Evolutionary conservation across 2,329 filamentous ascomycete species (phyloP), one percentile per base, ranked within the genome.

Genomic region (Fusarium domesticum): DNA sequence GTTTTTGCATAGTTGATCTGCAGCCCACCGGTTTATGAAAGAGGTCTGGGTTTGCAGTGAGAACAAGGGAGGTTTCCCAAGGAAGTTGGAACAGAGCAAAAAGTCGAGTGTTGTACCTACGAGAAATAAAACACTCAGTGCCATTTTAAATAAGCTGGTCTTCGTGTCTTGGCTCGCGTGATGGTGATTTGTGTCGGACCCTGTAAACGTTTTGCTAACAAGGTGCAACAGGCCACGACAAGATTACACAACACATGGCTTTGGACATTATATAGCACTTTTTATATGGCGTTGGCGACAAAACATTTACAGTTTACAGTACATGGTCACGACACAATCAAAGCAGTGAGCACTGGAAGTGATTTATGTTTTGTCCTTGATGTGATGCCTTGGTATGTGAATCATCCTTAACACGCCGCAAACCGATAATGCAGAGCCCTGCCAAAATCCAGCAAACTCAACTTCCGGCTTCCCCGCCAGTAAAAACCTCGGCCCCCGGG

Each of bases 331-430:
- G 23, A 34, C 32, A 39, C 43, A 31, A 37, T 30, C 35, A 43
- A 37, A 43, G 43, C 34, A 48, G 45, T 40, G 40, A 40, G 35
- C 44, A 49, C 53, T 63, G 58, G 57, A 58, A 62, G 58, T 61
- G 54, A 62, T 61, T 63, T 62, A 57, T 62, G 57, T 57, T 56
- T 69, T 70, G 64, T 69, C 64, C 68, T 71, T 71, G 69, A 73
- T 73, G 70, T 71, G 67, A 72, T 70, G 67, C 68, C 71, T 68
- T 51, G 72, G 69, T 74, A 72, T 74, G 53, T 56, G 65, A 72
- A 69, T 72, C 67, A 51, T 70, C 72, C 70, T 70, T 70, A 74
- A 72, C 72, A 73, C 72, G 71, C 72, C 71, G 64, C 70, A 73
- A n/a, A 70, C 72, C 71, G 64, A 73, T 28, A 74, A 75, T 75